Base-by-base conservation (phyloP, 306 rosid species). In the Prunus armeniaca region DNA sequence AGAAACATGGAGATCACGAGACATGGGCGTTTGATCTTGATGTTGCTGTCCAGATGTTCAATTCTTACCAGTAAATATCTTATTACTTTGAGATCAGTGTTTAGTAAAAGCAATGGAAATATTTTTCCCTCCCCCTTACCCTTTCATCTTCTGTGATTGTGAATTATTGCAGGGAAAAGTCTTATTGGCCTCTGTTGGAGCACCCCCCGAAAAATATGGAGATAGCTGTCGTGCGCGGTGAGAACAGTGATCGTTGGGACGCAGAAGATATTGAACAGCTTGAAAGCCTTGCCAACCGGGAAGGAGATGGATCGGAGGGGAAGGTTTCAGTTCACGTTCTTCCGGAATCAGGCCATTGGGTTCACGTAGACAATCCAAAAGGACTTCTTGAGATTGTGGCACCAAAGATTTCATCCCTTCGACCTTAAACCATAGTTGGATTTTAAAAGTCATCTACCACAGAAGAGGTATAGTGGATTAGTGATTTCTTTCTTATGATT, bases 281-380 rank as follows among this genome's bases (percentile, higher is more conserved):
- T 34, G 83, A 89, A 74, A 88, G 80, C 75, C 83, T 88, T 65
- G 80, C 90, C 34, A 74, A 78, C 72, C 74, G 49, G 45, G 80
- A 69, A 83, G 82, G 60, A 82, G 82, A 79, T 25, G 88, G 64
- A 50, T 85, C 86, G 25, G 69, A 51, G 41, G 97, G 98, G 63
- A 88, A 87, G 82, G 84, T 88, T 81, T 88, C 89, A 3, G 71
- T 73, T 67, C 79, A 71, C 68, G 77, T 90, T 83, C 51, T 95
- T 83, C 97, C 98, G 47, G 76, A 87, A 62, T 87, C 97, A 20
- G 97, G 97, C 32, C 98, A 95, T 55, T 95, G 98, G 98, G 97
- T 95, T 90, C 97, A 95, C 78, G 93, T 84, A 78, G 97, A 92
- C 84, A 92, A 90, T 74, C 97, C 98, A 30, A 88, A 85, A 76